phyloP scores from a whole-genome alignment of 2,329 filamentous ascomycete genomes.

The Nemania serpens region DNA sequence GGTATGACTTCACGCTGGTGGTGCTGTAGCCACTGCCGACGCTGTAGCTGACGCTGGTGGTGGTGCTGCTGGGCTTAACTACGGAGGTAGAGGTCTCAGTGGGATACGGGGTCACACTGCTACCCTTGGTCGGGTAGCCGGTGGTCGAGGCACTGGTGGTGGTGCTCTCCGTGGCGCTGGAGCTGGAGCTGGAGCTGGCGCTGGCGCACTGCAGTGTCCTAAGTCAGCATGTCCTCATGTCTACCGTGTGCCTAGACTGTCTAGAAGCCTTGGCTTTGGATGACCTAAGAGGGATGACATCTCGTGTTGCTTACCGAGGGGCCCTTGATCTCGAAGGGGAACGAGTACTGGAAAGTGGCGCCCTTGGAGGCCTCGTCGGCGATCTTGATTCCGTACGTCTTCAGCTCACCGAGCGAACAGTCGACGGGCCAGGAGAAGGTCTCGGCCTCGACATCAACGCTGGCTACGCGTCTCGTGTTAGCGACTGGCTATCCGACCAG shows the following conservation, averaged over 20 bases:
- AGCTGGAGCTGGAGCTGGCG: conserved; percentile 3
- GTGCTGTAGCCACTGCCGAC: not conserved
- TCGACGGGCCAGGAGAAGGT: conserved; percentile 57
- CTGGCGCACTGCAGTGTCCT: conserved; percentile 12
- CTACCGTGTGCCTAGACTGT: not conserved
- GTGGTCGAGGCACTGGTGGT: not conserved
- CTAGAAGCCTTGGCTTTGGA: not conserved
- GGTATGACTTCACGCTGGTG: conserved; percentile 1
- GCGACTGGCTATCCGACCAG: conserved; percentile 11
- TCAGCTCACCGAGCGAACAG: conserved; percentile 48
- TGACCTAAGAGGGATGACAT: not conserved
- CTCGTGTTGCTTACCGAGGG: conserved; percentile 28
- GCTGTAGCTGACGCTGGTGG: conserved; percentile 1
- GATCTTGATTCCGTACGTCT: conserved; percentile 64
- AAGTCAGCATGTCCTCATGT: conserved; percentile 1
- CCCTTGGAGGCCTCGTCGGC: conserved; percentile 50
- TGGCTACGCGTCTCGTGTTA: conserved; percentile 44
- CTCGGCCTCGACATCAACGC: conserved; percentile 51
- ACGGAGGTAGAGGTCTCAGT: not conserved
- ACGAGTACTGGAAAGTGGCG: conserved; percentile 63
- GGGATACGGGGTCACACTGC: not conserved
- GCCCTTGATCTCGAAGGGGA: conserved; percentile 60
- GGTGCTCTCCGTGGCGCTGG: not conserved
- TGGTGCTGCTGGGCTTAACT: conserved; percentile 4
- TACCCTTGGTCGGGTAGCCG: not conserved